A percentile compares a stretch with the other conserved stretches of the same genome.
Evolutionary conservation across 108 stramenopile genomes (phyloP).

Genomic region (Cyclotella atomus): DNA sequence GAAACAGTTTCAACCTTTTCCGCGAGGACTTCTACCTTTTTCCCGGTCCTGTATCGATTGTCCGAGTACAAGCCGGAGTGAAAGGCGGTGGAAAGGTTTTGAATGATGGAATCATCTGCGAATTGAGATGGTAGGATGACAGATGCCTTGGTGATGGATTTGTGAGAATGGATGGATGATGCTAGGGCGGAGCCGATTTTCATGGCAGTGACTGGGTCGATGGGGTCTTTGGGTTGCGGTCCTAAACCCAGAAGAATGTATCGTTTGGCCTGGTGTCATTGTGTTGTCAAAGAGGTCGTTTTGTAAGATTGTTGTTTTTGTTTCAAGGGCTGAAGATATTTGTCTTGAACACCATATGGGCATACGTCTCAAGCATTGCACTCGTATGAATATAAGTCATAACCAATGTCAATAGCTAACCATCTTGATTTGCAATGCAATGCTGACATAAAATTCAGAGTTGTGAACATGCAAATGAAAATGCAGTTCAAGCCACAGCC

Average conservation of each 20-base stretch:
- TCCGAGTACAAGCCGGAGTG: constrained; percentile 73
- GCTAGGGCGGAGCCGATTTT: constrained; percentile 72
- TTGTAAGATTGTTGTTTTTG: too few species aligned
- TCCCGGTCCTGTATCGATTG: constrained; percentile 82
- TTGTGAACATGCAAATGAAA: too few species aligned
- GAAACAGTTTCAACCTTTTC: constrained; percentile 69
- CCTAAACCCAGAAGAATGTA: constrained; percentile 75
- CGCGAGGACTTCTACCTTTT: constrained; percentile 68
- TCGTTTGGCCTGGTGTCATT: constrained; percentile 62
- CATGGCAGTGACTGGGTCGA: constrained; percentile 46
- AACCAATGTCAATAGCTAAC: not conserved
- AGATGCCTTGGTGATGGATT: constrained; percentile 20
- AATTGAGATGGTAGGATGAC: constrained; percentile 11
- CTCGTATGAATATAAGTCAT: not conserved
- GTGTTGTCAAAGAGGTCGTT: too few species aligned
- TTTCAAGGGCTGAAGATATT: too few species aligned
- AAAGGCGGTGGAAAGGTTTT: constrained; percentile 68
- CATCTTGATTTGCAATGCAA: too few species aligned
- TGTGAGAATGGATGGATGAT: constrained; percentile 70
- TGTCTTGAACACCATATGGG: too few species aligned
- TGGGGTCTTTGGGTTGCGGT: constrained; percentile 10
- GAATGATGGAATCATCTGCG: constrained; percentile 19
- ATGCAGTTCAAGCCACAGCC: too few species aligned
- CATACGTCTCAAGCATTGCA: too few species aligned
- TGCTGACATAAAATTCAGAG: too few species aligned